A percentile compares a stretch with the other conserved stretches of the same genome.
These are phyloP conservation scores for Durotheca rogersii DNA, from an alignment of 495 filamentous ascomycete genomes.

Conservation along the genomic window DNA sequence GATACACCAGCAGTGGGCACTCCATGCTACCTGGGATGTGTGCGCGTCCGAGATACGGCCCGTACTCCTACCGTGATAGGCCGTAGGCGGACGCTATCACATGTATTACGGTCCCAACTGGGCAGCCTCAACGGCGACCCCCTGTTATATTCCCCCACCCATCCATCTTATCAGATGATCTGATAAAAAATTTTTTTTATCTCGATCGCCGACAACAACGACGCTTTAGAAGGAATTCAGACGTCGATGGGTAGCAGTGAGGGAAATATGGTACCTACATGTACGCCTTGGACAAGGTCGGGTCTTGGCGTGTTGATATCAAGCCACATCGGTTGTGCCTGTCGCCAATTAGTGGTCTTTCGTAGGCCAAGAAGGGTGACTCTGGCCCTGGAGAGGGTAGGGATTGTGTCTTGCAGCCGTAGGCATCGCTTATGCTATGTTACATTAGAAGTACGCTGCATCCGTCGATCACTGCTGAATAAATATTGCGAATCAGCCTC, in stretches of 20 bases:
- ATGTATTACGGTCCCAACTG: slow-evolving; percentile 7
- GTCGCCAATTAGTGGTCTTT: too few relatives aligned
- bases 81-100: slow-evolving; percentile 1
- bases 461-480: slow-evolving; percentile 3
- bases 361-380: slow-evolving; percentile 2
- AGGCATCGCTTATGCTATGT: background rate
- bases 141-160: slow-evolving; percentile 8
- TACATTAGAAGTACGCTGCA: too few relatives aligned
- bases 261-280: background rate
- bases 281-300: slow-evolving; percentile 1
- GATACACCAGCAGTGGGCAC: slow-evolving; percentile 3
- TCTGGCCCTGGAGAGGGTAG: slow-evolving; percentile 1
- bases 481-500: background rate
- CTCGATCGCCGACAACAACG: slow-evolving; percentile 9
- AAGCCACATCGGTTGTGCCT: background rate
- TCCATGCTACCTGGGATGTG: slow-evolving; percentile 12
- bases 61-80: slow-evolving; percentile 13
- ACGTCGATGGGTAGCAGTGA: background rate
- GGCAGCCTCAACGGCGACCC: background rate
- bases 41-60: background rate
- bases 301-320: background rate
- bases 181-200: slow-evolving; percentile 24
- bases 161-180: slow-evolving; percentile 29
- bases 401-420: background rate
- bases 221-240: slow-evolving; percentile 14